A percentile compares a stretch with the other conserved stretches of the same genome.
Conservation (phyloP, 257 asterid species). For the Jasminum sambac region DNA sequence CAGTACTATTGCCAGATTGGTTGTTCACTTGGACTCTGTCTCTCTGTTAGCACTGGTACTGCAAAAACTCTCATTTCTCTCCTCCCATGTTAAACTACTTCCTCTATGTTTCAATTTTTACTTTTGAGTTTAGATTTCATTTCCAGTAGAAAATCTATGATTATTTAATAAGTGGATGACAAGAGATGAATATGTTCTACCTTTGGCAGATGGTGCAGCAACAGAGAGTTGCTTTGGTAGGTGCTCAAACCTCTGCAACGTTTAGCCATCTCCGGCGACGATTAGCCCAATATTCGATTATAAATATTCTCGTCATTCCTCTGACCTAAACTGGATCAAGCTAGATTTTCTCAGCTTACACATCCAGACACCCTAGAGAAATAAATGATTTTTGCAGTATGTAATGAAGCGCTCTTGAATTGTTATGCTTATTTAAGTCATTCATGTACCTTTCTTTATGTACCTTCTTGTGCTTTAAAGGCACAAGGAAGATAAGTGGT, state of each 20-base stretch:
- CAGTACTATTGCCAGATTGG: slow-evolving; percentile 52
- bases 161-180: background rate
- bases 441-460: background rate
- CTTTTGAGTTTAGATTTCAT: too few relatives aligned
- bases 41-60: slow-evolving; percentile 33
- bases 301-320: background rate
- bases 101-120: too few relatives aligned
- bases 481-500: background rate
- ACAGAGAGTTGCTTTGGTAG: slow-evolving; percentile 38
- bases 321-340: background rate
- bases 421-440: background rate
- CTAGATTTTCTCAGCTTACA: background rate
- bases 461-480: background rate
- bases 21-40: slow-evolving; percentile 39
- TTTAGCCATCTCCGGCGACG: background rate
- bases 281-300: background rate
- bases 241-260: slow-evolving; percentile 33
- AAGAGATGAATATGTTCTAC: background rate
- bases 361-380: background rate
- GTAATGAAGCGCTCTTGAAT: background rate
- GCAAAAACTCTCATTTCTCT: background rate
- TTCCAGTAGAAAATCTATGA: too few relatives aligned
- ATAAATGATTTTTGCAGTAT: slow-evolving; percentile 7
- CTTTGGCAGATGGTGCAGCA: slow-evolving; percentile 39
- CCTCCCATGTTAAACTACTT: background rate